phyloP scores from a whole-genome alignment of 192 early-diverging fungal species.

The Umbelopsis ramanniana region DNA sequence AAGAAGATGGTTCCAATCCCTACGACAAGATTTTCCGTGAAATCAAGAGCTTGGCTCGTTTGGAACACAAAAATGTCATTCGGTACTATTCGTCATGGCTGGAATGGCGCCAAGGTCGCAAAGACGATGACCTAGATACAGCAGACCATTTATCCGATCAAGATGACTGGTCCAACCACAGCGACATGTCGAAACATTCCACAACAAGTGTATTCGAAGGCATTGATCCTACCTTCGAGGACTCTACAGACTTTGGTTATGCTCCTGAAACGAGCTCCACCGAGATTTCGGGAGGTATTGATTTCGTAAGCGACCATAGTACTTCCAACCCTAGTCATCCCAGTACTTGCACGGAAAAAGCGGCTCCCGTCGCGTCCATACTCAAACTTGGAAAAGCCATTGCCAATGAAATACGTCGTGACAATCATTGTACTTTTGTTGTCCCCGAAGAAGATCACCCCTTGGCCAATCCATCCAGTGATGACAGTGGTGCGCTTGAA shows the following conservation, averaged over 20 bases:
- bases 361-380: not conserved
- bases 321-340: not conserved
- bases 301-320: constrained; percentile 31
- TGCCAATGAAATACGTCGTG: constrained; percentile 10
- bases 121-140: constrained; percentile 31
- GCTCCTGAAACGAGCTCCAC: constrained; percentile 14
- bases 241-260: constrained; percentile 12
- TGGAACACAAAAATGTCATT: constrained; percentile 91
- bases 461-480: not conserved
- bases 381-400: constrained; percentile 8
- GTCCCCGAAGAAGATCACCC: constrained; percentile 5
- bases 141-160: constrained; percentile 34
- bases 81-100: constrained; percentile 94
- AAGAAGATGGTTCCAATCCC: constrained; percentile 39
- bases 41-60: constrained; percentile 83
- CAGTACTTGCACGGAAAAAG: not conserved
- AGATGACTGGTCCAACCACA: constrained; percentile 40
- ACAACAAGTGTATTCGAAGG: constrained; percentile 13
- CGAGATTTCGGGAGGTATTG: constrained; percentile 37
- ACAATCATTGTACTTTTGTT: constrained; percentile 16
- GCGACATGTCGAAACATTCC: constrained; percentile 16
- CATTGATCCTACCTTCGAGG: constrained; percentile 23
- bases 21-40: constrained; percentile 85
- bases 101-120: constrained; percentile 54
- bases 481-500: not conserved